phyloP scores from a whole-genome alignment of 768 basidiomycete species.

The Pleurotus pulmonarius region DNA sequence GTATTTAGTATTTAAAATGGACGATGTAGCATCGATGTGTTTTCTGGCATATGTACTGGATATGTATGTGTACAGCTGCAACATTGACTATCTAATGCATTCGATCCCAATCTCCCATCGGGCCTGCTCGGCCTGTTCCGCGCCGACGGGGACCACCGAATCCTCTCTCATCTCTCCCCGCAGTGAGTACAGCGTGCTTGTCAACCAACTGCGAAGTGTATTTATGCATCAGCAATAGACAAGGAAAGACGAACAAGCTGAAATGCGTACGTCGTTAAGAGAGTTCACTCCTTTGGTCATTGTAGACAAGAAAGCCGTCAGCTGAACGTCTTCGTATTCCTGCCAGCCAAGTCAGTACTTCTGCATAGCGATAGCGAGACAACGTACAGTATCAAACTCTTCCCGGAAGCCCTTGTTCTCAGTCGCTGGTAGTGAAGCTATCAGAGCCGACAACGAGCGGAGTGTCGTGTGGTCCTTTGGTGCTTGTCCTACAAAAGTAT shows the following conservation, averaged over 20 bases:
- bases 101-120: conserved; percentile 4
- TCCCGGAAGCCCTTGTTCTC: conserved; percentile 79
- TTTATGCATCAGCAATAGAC: conserved; percentile 4
- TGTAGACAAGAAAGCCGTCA: conserved; percentile 84
- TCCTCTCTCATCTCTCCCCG: conserved; percentile 7
- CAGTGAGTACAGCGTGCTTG: conserved; percentile 9
- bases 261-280: conserved; percentile 77
- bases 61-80: too few relatives aligned
- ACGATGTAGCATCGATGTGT: too few relatives aligned
- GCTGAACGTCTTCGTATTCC: conserved; percentile 96
- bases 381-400: conserved; percentile 81
- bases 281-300: conserved; percentile 86
- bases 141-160: neutral
- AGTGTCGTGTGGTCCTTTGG: conserved; percentile 75
- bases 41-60: too few relatives aligned
- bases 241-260: neutral
- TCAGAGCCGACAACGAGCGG: conserved; percentile 79
- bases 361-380: neutral
- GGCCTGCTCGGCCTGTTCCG: neutral
- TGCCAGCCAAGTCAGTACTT: conserved; percentile 22
- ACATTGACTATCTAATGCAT: neutral
- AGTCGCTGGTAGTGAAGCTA: conserved; percentile 86
- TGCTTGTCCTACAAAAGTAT: conserved; percentile 51
- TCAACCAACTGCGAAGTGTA: conserved; percentile 12
- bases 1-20: too few relatives aligned